Evolutionary conservation across 1,139 yeast genomes (phyloP), one percentile per base, ranked within the genome.

Genomic region (Kodamaea sp.): DNA sequence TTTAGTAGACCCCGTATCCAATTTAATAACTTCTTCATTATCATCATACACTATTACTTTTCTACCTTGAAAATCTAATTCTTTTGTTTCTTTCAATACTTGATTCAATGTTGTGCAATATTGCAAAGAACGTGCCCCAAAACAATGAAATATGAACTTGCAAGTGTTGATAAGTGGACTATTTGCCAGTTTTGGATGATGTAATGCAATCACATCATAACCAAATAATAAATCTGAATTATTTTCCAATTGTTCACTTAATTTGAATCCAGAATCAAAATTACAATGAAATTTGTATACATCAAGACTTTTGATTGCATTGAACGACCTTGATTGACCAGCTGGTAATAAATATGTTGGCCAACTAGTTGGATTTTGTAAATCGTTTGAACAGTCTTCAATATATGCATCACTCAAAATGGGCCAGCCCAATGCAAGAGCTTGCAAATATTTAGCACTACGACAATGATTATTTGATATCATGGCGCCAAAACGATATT

Each of bases 381-480:
- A 39, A 30, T 59, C 55, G 2, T 50, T 47, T 1, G 76, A 51
- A 41, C 84, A 73, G 45, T 81, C 84, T n/a, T 62, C 58, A 7
- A 90, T 67, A 49, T 75, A 89, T 9, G 64, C 58, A 44, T 75
- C 74, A 3, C 87, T 79, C 26, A 90, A 54, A 12, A 88, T 75
- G 1, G 97, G 97, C 95, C 96, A 88, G 2, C 95, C 94, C 32
- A 89, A 58, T 0, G 95, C 88, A n/a, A 89, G 62, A 1, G 86
- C 80, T 54, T 88, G 95, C n/a, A 89, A 59, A 54, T 84, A 90
- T 54, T 88, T 88, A 15, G 83, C 74, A 40, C 88, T 85, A 32
- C 95, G 68, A 27, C 78, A 70, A 47, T 72, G 70, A 15, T 67
- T 70, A 31, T 72, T 71, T 0, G 95, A 73, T 1, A 88, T 58